A percentile compares a stretch with the other conserved stretches of the same genome.
Evolutionary conservation across 805 yeast genomes (phyloP).

Genomic region (Danielia reshetovae): DNA sequence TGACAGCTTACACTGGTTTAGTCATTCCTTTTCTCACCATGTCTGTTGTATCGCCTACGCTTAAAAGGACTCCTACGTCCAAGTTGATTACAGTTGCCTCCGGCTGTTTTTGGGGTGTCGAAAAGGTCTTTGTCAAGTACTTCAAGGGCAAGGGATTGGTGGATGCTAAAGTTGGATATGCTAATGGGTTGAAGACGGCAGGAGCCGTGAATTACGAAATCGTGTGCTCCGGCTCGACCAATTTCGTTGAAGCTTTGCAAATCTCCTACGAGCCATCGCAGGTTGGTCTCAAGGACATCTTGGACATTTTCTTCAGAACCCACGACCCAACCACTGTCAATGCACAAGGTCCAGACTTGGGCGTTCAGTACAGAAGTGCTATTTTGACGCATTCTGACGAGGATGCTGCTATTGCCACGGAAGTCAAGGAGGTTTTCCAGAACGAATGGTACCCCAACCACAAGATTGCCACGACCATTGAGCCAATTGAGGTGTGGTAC

Average conservation of each 20-base stretch:
- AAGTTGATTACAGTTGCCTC: conserved; percentile 45
- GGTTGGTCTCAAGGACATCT: conserved; percentile 56
- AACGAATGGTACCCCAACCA: conserved; percentile 71
- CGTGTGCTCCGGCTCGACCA: conserved; percentile 77
- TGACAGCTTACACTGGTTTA: too few relatives aligned
- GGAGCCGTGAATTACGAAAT: conserved; percentile 47
- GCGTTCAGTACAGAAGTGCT: conserved; percentile 88
- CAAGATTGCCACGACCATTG: conserved; percentile 65
- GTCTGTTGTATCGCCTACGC: conserved; percentile 28
- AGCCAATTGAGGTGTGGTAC: conserved; percentile 65
- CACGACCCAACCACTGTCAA: conserved; percentile 91
- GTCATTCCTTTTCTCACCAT: conserved; percentile 2
- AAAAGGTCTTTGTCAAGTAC: conserved; percentile 72
- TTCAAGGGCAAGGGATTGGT: conserved; percentile 60
- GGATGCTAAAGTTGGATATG: conserved; percentile 84
- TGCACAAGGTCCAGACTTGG: conserved; percentile 82
- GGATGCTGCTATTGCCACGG: conserved; percentile 44
- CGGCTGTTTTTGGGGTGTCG: conserved; percentile 88
- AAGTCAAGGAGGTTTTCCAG: conserved; percentile 53
- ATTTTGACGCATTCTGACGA: conserved; percentile 59
- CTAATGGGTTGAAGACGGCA: conserved; percentile 69
- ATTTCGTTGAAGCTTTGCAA: conserved; percentile 79
- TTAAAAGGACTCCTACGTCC: conserved; percentile 32
- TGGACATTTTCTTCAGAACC: conserved; percentile 83
- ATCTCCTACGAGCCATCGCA: conserved; percentile 70